Evolutionary conservation across 768 basidiomycete genomes (phyloP).

Genomic region (Tricholoma sp.): DNA sequence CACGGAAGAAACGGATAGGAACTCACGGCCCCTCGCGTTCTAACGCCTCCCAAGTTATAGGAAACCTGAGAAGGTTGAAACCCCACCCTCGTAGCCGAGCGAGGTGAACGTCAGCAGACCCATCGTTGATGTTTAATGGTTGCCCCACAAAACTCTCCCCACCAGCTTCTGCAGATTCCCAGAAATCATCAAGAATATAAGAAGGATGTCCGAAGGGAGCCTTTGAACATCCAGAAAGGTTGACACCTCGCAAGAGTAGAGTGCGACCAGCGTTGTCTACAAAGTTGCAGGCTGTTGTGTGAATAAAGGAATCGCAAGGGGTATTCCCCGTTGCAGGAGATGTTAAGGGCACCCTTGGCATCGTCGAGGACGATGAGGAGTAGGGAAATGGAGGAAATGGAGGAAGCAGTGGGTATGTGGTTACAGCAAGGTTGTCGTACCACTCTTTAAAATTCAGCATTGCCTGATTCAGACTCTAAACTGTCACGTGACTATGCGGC

Average conservation of each 20-base stretch:
- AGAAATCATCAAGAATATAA: constrained; percentile 79
- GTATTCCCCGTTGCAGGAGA: constrained; percentile 56
- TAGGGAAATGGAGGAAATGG: background rate
- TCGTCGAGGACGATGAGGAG: constrained; percentile 19
- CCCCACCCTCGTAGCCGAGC: constrained; percentile 89
- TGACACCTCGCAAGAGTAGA: constrained; percentile 87
- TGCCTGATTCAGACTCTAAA: background rate
- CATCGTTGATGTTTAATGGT: constrained; percentile 82
- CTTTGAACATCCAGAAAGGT: constrained; percentile 87
- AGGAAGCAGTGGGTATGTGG: background rate
- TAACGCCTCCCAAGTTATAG: constrained; percentile 92
- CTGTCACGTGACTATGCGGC: background rate
- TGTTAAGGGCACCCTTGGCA: constrained; percentile 51
- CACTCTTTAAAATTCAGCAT: background rate
- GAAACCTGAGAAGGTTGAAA: constrained; percentile 79
- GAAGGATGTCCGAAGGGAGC: constrained; percentile 70
- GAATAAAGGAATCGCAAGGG: constrained; percentile 47
- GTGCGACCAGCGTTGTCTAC: constrained; percentile 73
- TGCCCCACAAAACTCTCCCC: constrained; percentile 68
- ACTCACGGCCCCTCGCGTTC: constrained; percentile 94
- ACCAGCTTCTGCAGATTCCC: constrained; percentile 71
- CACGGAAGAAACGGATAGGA: background rate
- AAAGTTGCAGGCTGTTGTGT: constrained; percentile 64
- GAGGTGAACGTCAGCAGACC: constrained; percentile 81
- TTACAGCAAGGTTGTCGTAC: background rate